These are phyloP conservation scores for Phallus indusiatus DNA, from an alignment of 768 basidiomycete species.

Conservation along the genomic window DNA sequence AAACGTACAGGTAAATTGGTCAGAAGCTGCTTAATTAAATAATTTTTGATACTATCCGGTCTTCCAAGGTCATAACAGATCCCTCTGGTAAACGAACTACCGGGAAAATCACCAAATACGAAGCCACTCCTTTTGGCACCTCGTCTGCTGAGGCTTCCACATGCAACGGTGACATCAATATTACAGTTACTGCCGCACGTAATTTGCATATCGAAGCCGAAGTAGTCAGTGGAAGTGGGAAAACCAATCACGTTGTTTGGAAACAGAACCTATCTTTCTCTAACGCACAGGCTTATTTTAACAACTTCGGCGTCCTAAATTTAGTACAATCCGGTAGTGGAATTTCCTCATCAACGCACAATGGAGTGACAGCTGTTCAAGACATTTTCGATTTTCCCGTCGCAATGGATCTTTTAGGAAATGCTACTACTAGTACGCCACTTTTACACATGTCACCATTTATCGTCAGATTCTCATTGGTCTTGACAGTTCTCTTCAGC, in stretches of 20 bases:
- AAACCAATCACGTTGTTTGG: conserved; percentile 44
- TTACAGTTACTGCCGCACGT: conserved; percentile 54
- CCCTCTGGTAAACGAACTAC: conserved; percentile 54
- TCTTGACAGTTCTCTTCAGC: conserved; percentile 34
- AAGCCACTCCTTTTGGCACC: conserved; percentile 46
- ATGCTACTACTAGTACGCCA: conserved; percentile 24
- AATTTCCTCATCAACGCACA: conserved; percentile 38
- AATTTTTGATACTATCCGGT: neutral
- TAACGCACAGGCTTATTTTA: conserved; percentile 53
- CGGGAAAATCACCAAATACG: conserved; percentile 53
- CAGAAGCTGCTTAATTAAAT: neutral
- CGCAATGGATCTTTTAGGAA: conserved; percentile 30
- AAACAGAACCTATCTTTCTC: conserved; percentile 51
- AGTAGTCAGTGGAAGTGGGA: conserved; percentile 54
- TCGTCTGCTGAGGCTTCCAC: conserved; percentile 38
- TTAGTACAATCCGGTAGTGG: conserved; percentile 43
- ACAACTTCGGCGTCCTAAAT: conserved; percentile 39
- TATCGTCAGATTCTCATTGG: neutral
- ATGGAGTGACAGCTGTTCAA: conserved; percentile 30
- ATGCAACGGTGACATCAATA: conserved; percentile 38
- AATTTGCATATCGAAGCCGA: conserved; percentile 51
- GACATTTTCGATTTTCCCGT: conserved; percentile 50
- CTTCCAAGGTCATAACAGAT: conserved; percentile 46
- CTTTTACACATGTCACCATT: neutral
- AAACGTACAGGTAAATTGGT: conserved; percentile 35